Percentiles rank a stretch among this genome's conserved stretches.
Conservation (phyloP, 2,329 filamentous ascomycete species). For the Monilinia laxa region DNA sequence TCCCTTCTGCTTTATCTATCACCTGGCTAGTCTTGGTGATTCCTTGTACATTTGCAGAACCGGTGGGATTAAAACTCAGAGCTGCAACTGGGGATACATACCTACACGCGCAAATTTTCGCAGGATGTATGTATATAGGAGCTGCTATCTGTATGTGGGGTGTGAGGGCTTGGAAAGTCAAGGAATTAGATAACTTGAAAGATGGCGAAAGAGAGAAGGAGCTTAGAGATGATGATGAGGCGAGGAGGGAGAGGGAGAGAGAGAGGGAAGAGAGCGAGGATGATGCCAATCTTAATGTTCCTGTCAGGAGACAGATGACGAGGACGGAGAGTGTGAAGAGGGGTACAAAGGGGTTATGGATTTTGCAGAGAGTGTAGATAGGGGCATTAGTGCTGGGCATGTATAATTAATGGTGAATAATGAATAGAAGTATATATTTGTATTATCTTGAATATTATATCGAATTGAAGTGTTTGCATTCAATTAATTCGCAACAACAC, state of each 20-base stretch:
- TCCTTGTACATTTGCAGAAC: conserved; percentile 66
- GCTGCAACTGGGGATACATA: conserved; percentile 50
- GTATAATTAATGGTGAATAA: too few species aligned
- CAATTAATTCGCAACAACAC: too few species aligned
- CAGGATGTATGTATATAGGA: conserved; percentile 61
- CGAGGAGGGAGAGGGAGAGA: conserved; percentile 17
- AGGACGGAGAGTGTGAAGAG: conserved; percentile 23
- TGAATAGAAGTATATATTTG: too few species aligned
- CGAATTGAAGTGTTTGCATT: too few species aligned
- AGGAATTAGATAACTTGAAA: conserved; percentile 47
- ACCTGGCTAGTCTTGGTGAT: conserved; percentile 70
- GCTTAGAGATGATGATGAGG: conserved; percentile 29
- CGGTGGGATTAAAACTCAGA: conserved; percentile 56
- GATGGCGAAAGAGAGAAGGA: conserved; percentile 27
- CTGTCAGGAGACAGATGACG: conserved; percentile 8
- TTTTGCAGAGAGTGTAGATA: conserved; percentile 20
- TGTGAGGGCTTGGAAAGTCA: conserved; percentile 61
- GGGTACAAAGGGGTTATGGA: conserved; percentile 19
- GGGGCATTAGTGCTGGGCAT: not conserved
- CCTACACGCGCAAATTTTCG: conserved; percentile 58
- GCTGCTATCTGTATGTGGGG: conserved; percentile 54
- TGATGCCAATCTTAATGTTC: not conserved
- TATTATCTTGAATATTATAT: too few species aligned
- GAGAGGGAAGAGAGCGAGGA: not conserved
- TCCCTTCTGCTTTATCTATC: conserved; percentile 68